Percentiles rank a stretch among this genome's conserved stretches.
phyloP scores from a whole-genome alignment of 345 rosid genomes.

The Brassica incana region DNA sequence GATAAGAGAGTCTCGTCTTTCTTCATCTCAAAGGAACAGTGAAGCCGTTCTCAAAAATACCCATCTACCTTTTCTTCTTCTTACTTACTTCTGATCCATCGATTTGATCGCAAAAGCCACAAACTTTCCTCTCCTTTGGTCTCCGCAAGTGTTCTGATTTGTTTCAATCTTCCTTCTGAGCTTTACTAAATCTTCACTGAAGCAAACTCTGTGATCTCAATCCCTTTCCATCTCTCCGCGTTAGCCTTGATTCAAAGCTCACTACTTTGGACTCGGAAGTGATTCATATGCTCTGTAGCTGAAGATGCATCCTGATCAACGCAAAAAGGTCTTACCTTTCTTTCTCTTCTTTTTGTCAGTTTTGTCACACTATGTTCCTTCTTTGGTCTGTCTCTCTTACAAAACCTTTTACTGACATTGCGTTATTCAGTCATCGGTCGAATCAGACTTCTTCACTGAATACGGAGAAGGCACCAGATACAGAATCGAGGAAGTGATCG shows the following conservation, averaged over 20 bases:
- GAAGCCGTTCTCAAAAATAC: constrained; percentile 3
- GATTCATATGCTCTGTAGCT: constrained; percentile 45
- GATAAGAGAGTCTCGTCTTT: constrained; percentile 17
- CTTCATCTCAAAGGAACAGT: neutral
- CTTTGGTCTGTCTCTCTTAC: neutral
- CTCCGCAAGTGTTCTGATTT: too few species aligned
- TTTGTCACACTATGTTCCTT: neutral
- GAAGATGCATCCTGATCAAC: constrained; percentile 91
- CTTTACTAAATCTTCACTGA: too few species aligned
- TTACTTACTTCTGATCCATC: neutral
- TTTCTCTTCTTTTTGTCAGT: neutral
- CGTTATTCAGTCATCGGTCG: constrained; percentile 59
- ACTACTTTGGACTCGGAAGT: neutral
- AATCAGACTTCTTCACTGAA: constrained; percentile 86
- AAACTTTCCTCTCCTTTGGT: neutral
- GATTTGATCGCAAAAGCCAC: constrained; percentile 3
- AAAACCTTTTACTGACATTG: neutral
- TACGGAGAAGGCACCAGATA: constrained; percentile 93
- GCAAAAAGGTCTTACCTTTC: constrained; percentile 64
- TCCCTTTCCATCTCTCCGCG: neutral
- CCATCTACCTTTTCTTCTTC: neutral
- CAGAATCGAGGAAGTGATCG: constrained; percentile 85
- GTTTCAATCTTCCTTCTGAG: too few species aligned
- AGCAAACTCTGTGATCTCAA: neutral
- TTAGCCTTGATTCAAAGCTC: constrained; percentile 10